phyloP scores from a whole-genome alignment of 2,329 filamentous ascomycete genomes.

The Xylariaceae sp. region DNA sequence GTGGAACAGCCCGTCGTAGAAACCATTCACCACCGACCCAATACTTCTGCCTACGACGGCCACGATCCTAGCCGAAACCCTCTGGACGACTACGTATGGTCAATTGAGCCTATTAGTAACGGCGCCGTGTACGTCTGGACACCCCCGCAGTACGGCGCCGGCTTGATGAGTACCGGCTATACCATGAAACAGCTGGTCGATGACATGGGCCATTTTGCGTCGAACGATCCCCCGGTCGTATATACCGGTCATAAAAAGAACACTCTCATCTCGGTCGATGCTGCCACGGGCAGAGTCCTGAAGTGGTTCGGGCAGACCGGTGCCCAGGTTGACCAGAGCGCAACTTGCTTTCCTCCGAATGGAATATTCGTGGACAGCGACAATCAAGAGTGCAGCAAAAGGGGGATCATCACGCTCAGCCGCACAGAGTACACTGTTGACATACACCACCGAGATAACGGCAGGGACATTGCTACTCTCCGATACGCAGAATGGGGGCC shows the following conservation, averaged over 20 bases:
- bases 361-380: constrained; percentile 57
- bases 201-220: constrained; percentile 69
- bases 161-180: constrained; percentile 61
- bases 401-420: constrained; percentile 75
- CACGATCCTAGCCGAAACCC: constrained; percentile 52
- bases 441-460: constrained; percentile 70
- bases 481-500: constrained; percentile 93
- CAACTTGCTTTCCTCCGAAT: constrained; percentile 69
- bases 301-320: constrained; percentile 78
- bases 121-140: constrained; percentile 84
- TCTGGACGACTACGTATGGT: constrained; percentile 88
- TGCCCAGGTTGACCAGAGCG: constrained; percentile 60
- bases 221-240: constrained; percentile 69
- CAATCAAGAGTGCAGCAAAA: constrained; percentile 71
- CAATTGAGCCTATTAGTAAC: constrained; percentile 85
- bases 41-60: constrained; percentile 44
- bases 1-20: constrained; percentile 85
- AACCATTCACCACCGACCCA: constrained; percentile 72
- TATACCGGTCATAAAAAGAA: constrained; percentile 92
- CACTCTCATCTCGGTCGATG: constrained; percentile 83
- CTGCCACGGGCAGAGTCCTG: constrained; percentile 72
- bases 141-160: constrained; percentile 54
- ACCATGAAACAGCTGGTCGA: constrained; percentile 88
- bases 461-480: constrained; percentile 76
- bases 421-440: constrained; percentile 85